Evolutionary conservation across 1,284 basidiomycete genomes (phyloP).

Genomic region (Abortiporus biennis): DNA sequence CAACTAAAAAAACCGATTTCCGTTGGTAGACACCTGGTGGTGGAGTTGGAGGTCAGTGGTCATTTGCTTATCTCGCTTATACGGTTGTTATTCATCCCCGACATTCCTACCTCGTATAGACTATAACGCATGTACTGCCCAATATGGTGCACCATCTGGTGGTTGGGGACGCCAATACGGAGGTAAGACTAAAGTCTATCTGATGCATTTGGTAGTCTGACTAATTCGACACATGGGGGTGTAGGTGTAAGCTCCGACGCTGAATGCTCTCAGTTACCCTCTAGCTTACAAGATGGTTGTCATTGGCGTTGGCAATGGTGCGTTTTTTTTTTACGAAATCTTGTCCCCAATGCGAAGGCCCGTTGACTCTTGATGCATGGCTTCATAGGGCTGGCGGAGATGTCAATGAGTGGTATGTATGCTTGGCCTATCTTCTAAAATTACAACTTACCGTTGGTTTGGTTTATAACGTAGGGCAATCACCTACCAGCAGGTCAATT

Average conservation of each 20-base stretch:
- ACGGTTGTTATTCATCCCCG: too few species aligned
- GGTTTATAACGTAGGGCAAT: conserved; percentile 10
- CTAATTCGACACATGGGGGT: background rate
- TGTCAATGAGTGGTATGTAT: conserved; percentile 14
- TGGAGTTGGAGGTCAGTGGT: conserved; percentile 12
- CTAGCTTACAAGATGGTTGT: conserved; percentile 18
- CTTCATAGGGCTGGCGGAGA: conserved; percentile 15
- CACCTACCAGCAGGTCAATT: conserved; percentile 16
- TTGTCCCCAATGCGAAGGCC: too few species aligned
- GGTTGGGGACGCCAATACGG: conserved; percentile 19
- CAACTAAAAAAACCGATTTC: too few species aligned
- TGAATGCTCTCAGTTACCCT: conserved; percentile 16
- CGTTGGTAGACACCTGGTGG: conserved; percentile 12
- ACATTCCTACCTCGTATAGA: conserved; percentile 10
- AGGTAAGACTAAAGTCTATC: conserved; percentile 2
- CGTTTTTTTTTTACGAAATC: background rate
- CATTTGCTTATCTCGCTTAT: too few species aligned
- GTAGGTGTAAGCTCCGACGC: conserved; percentile 15
- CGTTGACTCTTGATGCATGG: too few species aligned
- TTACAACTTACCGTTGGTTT: background rate
- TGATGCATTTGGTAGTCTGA: background rate
- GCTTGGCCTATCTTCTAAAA: background rate
- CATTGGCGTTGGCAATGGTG: conserved; percentile 21
- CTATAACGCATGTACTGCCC: conserved; percentile 18
- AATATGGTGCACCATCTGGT: conserved; percentile 14